These are phyloP conservation scores for Verticillium zaregamsianum DNA, from an alignment of 2,329 filamentous ascomycete genomes.

Conservation along the genomic window DNA sequence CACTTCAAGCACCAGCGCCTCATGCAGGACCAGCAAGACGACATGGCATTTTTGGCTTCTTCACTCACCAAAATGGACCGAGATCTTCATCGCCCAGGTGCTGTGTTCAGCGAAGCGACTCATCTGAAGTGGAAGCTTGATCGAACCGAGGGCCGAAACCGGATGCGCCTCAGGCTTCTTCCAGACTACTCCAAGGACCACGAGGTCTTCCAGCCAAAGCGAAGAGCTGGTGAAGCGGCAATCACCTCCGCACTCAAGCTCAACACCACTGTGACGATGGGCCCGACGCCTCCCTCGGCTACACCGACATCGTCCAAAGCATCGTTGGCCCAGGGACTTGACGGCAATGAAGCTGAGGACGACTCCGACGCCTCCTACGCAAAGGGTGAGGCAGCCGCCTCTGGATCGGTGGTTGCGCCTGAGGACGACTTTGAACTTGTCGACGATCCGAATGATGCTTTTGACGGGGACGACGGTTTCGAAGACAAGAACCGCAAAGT, in stretches of 20 bases:
- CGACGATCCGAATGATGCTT: constrained; percentile 82
- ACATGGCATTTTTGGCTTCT: constrained; percentile 70
- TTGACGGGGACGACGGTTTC: constrained; percentile 70
- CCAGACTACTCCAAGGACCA: constrained; percentile 68
- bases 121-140: constrained; percentile 85
- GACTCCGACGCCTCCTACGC: constrained; percentile 18
- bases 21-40: constrained; percentile 91
- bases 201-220: constrained; percentile 80
- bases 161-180: constrained; percentile 85
- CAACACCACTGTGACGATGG: constrained; percentile 13
- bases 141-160: constrained; percentile 89
- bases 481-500: constrained; percentile 99
- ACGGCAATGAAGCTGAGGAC: constrained; percentile 1
- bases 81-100: constrained; percentile 74
- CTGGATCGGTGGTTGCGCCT: constrained; percentile 31
- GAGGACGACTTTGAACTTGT: constrained; percentile 97
- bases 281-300: constrained; percentile 15
- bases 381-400: constrained; percentile 18
- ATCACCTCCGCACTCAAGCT: constrained; percentile 12
- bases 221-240: constrained; percentile 38
- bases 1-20: constrained; percentile 86
- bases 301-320: constrained; percentile 11
- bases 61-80: constrained; percentile 75
- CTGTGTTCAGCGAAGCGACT: constrained; percentile 66
- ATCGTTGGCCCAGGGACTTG: neutral